phyloP scores from a whole-genome alignment of 2,329 filamentous ascomycete species.

The Plenodomus tracheiphilus region DNA sequence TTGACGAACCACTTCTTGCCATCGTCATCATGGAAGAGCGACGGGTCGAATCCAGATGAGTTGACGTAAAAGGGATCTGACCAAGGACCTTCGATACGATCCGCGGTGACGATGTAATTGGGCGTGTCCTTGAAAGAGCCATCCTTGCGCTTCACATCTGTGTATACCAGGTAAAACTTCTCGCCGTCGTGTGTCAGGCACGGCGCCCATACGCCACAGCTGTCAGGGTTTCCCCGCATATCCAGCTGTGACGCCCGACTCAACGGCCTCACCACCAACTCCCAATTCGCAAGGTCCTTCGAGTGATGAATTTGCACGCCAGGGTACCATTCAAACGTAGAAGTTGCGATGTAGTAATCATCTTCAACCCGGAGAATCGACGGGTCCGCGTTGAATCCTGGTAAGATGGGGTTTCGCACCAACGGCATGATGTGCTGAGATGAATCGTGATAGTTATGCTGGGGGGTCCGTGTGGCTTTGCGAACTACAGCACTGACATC shows the following conservation, averaged over 20 bases:
- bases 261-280: conserved; percentile 57
- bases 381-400: conserved; percentile 66
- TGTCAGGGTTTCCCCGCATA: conserved; percentile 56
- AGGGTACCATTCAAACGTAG: conserved; percentile 65
- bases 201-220: conserved; percentile 65
- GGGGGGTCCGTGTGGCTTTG: not conserved
- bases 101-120: conserved; percentile 63
- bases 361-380: conserved; percentile 55
- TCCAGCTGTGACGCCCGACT: conserved; percentile 57
- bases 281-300: conserved; percentile 57
- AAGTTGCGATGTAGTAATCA: conserved; percentile 64
- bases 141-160: conserved; percentile 69
- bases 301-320: conserved; percentile 59
- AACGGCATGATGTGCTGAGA: conserved; percentile 30
- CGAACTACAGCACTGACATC: not conserved
- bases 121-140: conserved; percentile 67
- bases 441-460: not conserved
- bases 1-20: conserved; percentile 45
- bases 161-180: conserved; percentile 66
- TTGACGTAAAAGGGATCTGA: conserved; percentile 64
- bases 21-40: conserved; percentile 41
- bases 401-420: conserved; percentile 57
- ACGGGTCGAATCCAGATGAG: conserved; percentile 65
- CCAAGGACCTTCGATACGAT: conserved; percentile 61
- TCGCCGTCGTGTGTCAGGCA: conserved; percentile 65